Evolutionary conservation across 345 rosid species (phyloP).

Genomic region (Eucalyptus curtisii): DNA sequence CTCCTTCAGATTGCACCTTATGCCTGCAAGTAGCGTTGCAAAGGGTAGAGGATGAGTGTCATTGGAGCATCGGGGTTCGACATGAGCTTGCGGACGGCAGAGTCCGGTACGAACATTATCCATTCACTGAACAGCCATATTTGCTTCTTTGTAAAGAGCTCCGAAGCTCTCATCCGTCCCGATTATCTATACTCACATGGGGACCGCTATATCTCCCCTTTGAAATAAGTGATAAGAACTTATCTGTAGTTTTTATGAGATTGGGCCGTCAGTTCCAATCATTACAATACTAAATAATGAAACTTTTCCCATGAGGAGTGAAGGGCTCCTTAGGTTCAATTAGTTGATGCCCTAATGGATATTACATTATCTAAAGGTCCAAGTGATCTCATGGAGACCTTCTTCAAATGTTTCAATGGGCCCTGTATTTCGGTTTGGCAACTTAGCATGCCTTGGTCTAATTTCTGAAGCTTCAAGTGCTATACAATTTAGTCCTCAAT

Average conservation of each 20-base stretch:
- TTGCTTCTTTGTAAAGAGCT: not conserved
- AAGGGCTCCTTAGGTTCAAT: not conserved
- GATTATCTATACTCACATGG: not conserved
- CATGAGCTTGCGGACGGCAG: not conserved
- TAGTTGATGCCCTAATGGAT: not conserved
- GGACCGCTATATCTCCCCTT: not conserved
- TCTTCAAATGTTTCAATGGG: not conserved
- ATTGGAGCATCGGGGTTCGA: not conserved
- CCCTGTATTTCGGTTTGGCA: not conserved
- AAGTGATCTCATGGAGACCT: not conserved
- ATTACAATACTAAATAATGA: not conserved
- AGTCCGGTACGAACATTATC: not conserved
- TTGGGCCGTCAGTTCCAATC: not conserved
- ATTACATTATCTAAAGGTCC: not conserved
- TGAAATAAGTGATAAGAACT: not conserved
- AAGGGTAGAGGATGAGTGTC: not conserved
- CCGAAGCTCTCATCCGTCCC: not conserved
- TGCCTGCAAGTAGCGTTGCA: not conserved
- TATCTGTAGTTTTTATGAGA: not conserved
- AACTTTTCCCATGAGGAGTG: not conserved
- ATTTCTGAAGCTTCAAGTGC: not conserved
- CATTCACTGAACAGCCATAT: not conserved
- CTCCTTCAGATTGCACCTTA: not conserved
- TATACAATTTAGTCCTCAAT: not conserved
- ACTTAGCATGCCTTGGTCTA: not conserved